Evolutionary conservation across 2,329 filamentous ascomycete species (phyloP), one percentile per base, ranked within the genome.

Genomic region (Rhinocladiella similis): DNA sequence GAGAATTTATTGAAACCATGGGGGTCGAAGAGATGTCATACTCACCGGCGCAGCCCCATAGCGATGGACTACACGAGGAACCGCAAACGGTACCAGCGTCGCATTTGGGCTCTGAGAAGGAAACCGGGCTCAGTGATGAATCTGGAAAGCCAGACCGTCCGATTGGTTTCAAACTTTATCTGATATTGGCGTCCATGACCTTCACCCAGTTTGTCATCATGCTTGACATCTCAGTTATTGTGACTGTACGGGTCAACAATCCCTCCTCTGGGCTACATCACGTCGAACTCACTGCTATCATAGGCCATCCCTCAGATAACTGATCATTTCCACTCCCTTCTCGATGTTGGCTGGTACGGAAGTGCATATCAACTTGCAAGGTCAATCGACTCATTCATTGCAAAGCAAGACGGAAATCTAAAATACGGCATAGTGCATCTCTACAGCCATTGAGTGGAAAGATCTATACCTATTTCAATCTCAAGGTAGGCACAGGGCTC

Each of bases 401-500:
- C 20, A 14, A 16, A 27, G 46, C 5, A 20, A 13, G 16, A 41
- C 1, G 50, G 60, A 25, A 12, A 61, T 33, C 64, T 58, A 25
- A 63, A 47, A 13, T 47, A 3, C 50, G 42, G 52, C 18, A 47
- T 39, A 82, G 77, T 55, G 73, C 77, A 42, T 73, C 78, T n/a
- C 64, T 83, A 1, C 79, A 81, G 53, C 80, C 80, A 1, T 69
- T 83, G 19, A 74, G 77, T 0, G 81, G 81, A 1, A 82, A 77
- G 64, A 54, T 83, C 0, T 84, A 81, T 59, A 75, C 66, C 1
- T 67, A 74, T 25, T 75, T 77, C 47, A 71, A 60, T 14, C 62
- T 67, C 12, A 72, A 73, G 65, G 70, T 71, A 19, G 2, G 54
- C 56, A 16, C 12, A 19, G 16, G 36, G 25, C 14, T 22, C 29